Evolutionary conservation across 352 stramenopile species (phyloP), one percentile per base, ranked within the genome.

Genomic region (Pythium periplocum): DNA sequence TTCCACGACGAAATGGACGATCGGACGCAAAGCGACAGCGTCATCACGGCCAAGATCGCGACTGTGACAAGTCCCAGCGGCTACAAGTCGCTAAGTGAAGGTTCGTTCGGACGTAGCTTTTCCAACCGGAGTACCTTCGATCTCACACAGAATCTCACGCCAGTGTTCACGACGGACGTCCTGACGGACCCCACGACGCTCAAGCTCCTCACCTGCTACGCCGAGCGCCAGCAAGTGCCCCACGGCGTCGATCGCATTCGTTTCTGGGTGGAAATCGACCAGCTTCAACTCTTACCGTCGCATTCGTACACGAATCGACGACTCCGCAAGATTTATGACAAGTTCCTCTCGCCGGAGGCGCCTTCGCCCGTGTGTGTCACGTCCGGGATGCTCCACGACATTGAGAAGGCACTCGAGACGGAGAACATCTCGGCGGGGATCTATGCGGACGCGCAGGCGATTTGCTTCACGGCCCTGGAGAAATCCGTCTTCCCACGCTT

Each of bases 261-360:
- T 6, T 93, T 93, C 62, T 93, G 82, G 82, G 75, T 83, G 59
- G 82, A 93, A 51, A 85, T 93, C 43, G 79, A 90, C 58, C 69
- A 87, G 48, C 59, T 93, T 36, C 73, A 85, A 48, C 64, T 83
- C 44, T 56, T 93, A 10, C 79, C 82, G 30, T 89, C 77, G 12
- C 77, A 88, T 36, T 88, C 80, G 39, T 93, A 93, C 62, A 93
- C 82, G 10, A 73, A 89, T 51, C 80, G 80, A 2, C 75, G 81
- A 7, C 69, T 93, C 9, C 82, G 68, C 37, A 90, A 93, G 51
- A 90, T 93, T 61, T 93, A 93, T 66, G 78, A 93, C 69, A 93
- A 93, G 59, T 93, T 93, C 45, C 50, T 93, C 6, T 89, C 79
- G 0, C 77, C 78, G 0, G 73, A 88, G 6, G 82, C 82, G 4